These are phyloP conservation scores for Rhytidiadelphus loreus DNA, from an alignment of 225 moss, liverwort and hornwort genomes.

Conservation along the genomic window DNA sequence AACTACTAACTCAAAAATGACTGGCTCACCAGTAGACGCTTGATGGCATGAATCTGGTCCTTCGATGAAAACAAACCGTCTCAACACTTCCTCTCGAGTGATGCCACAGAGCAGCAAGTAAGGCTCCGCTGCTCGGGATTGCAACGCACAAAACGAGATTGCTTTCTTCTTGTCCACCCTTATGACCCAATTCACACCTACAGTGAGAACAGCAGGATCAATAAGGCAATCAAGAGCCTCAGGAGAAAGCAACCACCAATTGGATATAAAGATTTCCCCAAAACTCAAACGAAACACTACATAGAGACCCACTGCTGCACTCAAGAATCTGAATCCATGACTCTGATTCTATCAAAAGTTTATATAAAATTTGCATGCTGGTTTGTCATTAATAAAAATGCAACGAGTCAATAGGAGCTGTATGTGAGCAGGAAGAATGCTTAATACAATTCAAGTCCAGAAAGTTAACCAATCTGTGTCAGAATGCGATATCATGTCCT, in stretches of 20 bases:
- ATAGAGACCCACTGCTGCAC: neutral
- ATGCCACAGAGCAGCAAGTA: slow-evolving; percentile 31
- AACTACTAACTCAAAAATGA: neutral
- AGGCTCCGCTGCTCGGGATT: slow-evolving; percentile 47
- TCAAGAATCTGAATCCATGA: neutral
- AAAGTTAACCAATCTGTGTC: neutral
- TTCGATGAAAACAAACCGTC: slow-evolving; percentile 45
- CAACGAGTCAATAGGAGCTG: neutral
- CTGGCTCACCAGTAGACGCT: slow-evolving; percentile 36
- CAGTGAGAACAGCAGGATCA: neutral
- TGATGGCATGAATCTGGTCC: slow-evolving; percentile 25
- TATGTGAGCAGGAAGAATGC: neutral
- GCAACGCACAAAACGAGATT: slow-evolving; percentile 49
- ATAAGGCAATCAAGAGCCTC: neutral
- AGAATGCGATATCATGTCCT: neutral
- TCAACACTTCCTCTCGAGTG: slow-evolving; percentile 34
- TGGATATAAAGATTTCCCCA: neutral
- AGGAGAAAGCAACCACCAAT: neutral
- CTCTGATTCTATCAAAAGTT: neutral
- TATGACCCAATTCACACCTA: slow-evolving; percentile 44
- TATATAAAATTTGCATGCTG: neutral
- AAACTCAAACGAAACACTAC: neutral
- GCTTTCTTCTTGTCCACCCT: slow-evolving; percentile 33
- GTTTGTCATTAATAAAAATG: neutral
- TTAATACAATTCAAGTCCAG: neutral